Evolutionary conservation across 305 asterid species (phyloP).

Genomic region (Ilex paraguariensis): DNA sequence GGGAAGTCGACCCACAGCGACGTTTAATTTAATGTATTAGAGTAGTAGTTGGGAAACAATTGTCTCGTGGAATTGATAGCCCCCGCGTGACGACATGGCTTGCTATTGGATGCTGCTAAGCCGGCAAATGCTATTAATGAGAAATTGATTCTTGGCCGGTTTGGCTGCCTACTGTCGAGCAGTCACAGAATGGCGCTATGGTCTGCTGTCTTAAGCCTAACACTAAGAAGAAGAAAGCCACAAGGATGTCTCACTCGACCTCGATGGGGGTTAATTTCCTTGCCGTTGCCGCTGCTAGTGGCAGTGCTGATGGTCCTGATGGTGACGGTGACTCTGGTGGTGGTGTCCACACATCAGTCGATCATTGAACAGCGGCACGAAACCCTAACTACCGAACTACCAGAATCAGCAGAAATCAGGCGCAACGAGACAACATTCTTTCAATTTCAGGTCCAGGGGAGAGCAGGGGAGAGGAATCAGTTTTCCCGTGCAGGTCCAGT

Average conservation of each 20-base stretch:
- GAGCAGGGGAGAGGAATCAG: not conserved
- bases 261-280: not conserved
- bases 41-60: too few species aligned
- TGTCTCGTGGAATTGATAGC: too few species aligned
- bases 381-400: not conserved
- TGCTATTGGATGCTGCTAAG: too few species aligned
- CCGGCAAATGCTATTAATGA: too few species aligned
- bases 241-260: not conserved
- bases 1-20: too few species aligned
- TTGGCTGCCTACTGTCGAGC: too few species aligned
- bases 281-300: not conserved
- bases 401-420: not conserved
- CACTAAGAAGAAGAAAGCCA: too few species aligned
- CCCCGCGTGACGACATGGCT: too few species aligned
- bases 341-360: not conserved
- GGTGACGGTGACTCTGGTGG: not conserved
- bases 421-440: not conserved
- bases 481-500: not conserved
- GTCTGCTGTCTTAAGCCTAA: too few species aligned
- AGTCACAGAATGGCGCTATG: too few species aligned
- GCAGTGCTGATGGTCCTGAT: not conserved
- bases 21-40: too few species aligned
- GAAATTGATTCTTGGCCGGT: too few species aligned
- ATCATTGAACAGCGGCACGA: not conserved
- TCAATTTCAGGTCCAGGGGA: not conserved